Percentiles rank a stretch among this genome's conserved stretches.
Evolutionary conservation across 768 basidiomycete genomes (phyloP).

Genomic region (Pleurotus tuoliensis): DNA sequence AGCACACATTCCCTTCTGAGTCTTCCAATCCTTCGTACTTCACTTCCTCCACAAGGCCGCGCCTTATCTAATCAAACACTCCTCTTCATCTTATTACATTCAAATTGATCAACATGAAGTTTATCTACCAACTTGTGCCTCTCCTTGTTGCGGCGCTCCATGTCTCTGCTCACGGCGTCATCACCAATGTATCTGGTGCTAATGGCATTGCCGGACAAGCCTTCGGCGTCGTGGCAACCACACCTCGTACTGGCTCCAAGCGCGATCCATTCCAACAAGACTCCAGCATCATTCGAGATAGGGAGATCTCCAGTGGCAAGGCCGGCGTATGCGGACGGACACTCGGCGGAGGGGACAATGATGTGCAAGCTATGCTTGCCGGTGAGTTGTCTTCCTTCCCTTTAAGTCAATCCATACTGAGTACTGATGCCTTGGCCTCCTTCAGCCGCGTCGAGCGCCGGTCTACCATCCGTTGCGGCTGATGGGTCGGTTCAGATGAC

Average conservation of each 20-base stretch:
- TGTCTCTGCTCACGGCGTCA: constrained; percentile 20
- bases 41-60: background rate
- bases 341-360: background rate
- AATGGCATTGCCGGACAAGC: constrained; percentile 21
- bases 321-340: constrained; percentile 5
- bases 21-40: background rate
- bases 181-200: constrained; percentile 19
- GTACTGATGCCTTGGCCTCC: constrained; percentile 5
- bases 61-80: background rate
- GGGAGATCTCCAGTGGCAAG: background rate
- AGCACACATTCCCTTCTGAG: background rate
- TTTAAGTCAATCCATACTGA: background rate
- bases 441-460: constrained; percentile 14
- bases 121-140: constrained; percentile 10
- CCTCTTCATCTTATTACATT: background rate
- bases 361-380: background rate
- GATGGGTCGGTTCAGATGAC: constrained; percentile 18
- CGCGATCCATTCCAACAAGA: constrained; percentile 22
- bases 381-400: background rate
- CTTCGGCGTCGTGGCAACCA: constrained; percentile 18
- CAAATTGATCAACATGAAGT: constrained; percentile 11
- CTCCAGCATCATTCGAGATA: constrained; percentile 2
- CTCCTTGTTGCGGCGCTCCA: constrained; percentile 13
- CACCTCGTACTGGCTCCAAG: constrained; percentile 20
- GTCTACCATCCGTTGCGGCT: constrained; percentile 18